A percentile compares a stretch with the other conserved stretches of the same genome.
These are phyloP conservation scores for Diatrype stigma DNA, from an alignment of 2,329 filamentous ascomycete species.

Conservation along the genomic window DNA sequence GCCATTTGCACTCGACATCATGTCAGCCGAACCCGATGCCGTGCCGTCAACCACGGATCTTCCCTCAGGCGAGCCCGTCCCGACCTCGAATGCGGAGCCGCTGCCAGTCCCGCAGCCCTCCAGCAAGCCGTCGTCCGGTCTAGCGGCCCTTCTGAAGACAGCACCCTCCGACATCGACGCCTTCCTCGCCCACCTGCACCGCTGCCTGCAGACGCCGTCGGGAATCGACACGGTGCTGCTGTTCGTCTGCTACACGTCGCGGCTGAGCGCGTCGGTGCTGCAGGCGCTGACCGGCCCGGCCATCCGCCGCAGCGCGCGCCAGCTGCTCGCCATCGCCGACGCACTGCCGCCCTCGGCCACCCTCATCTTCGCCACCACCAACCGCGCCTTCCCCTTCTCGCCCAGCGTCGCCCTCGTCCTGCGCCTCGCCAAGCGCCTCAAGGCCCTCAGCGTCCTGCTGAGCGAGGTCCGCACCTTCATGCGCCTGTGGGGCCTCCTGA, in stretches of 20 bases:
- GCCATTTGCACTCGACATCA: too few species aligned
- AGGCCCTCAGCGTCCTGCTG: conserved; percentile 60
- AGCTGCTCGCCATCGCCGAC: conserved; percentile 49
- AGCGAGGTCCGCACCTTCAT: conserved; percentile 68
- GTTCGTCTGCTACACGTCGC: conserved; percentile 64
- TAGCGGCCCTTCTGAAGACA: conserved; percentile 28
- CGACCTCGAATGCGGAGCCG: conserved; percentile 18
- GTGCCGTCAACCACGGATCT: conserved; percentile 27
- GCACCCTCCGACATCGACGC: conserved; percentile 42
- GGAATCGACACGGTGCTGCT: conserved; percentile 69
- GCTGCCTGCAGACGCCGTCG: conserved; percentile 62
- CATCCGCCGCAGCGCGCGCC: conserved; percentile 47
- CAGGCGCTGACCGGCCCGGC: conserved; percentile 51
- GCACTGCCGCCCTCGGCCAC: conserved; percentile 48
- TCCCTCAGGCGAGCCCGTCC: conserved; percentile 33
- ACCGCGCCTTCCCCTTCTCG: conserved; percentile 29
- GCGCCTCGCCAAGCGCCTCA: conserved; percentile 48
- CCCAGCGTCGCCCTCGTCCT: conserved; percentile 41
- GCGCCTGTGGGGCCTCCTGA: conserved; percentile 73
- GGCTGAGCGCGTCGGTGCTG: conserved; percentile 49
- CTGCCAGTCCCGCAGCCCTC: too few species aligned
- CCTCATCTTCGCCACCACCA: conserved; percentile 36
- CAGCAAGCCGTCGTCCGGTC: conserved; percentile 20
- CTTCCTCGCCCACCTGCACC: conserved; percentile 53
- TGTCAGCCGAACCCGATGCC: conserved; percentile 19